Evolutionary conservation across 257 asterid species (phyloP), one percentile per base, ranked within the genome.

Genomic region (Voacanga thouarsii): DNA sequence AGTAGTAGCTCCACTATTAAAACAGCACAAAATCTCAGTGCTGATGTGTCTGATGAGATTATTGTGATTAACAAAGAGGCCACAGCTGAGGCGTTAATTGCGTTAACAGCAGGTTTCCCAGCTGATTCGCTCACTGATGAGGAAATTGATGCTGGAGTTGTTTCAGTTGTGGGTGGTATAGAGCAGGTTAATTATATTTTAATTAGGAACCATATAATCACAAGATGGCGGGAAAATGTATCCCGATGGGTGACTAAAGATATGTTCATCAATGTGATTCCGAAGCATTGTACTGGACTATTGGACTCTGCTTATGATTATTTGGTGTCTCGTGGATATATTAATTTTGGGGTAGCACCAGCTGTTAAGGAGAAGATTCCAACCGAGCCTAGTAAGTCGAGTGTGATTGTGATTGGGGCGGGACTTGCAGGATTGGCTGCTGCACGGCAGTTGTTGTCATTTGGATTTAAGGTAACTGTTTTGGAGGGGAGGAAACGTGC

Each of bases 351-450:
- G 78, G 98, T 96, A 78, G 93, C 96, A 4, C 89, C 92, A 0
- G 97, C 82, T 2, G 84, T 96, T 76, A 96, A 88, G 84, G 92
- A 88, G 80, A 89, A 80, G 84, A 83, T 86, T 77, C 81, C 79
- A 45, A 83, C 83, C 45, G 97, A 90, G 64, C 87, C 83, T 1
- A 88, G 74, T 76, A 86, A 87, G 74, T 80, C 83, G 15, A 88
- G 74, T 66, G 97, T 93, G 80, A 88, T 96, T 63, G 90, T 96
- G 60, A 83, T 96, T 74, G 98, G 99, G 78, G 98, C 98, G 1
- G 98, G 99, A 78, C 89, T 96, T 1, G 92, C 99, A 0, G 99
- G 99, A 39, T 84, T 96, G 87, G 97, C 97, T 81, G 98, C 98
- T 39, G 98, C 99, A 2, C 88, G 99, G 86, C 98, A 96, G 94